Percentiles rank a stretch among this genome's conserved stretches.
phyloP scores from a whole-genome alignment of 305 asterid genomes.

The Fraxinus velutina region DNA sequence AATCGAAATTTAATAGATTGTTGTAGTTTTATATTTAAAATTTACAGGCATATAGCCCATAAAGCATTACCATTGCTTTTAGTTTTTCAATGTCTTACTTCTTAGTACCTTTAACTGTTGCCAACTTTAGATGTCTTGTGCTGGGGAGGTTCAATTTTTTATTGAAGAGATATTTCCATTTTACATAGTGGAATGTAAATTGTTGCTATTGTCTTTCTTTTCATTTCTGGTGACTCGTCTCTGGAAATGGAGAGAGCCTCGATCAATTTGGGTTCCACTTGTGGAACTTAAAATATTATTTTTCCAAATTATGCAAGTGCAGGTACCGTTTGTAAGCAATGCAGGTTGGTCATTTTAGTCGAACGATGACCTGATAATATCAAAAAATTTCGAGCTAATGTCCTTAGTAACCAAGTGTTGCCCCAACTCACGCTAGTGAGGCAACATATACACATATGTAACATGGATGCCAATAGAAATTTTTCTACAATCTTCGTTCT shows the following conservation, averaged over 20 bases:
- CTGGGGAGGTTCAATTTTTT: not conserved
- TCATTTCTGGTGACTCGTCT: not conserved
- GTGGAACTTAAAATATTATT: not conserved
- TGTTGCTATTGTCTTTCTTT: not conserved
- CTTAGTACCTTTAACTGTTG: not conserved
- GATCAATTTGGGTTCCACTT: not conserved
- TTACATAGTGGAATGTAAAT: not conserved
- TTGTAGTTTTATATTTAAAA: conserved; percentile 2
- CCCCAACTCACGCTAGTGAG: not conserved
- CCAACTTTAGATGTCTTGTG: not conserved
- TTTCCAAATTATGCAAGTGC: not conserved
- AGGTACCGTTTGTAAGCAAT: not conserved
- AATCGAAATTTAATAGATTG: conserved; percentile 3
- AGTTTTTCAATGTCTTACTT: not conserved
- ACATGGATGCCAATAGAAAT: not conserved
- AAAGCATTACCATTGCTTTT: not conserved
- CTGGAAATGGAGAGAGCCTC: not conserved
- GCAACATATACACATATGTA: not conserved
- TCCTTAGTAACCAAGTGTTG: not conserved
- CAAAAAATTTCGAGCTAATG: not conserved
- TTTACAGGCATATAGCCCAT: not conserved
- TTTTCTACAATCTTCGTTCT: not conserved
- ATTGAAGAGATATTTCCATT: not conserved
- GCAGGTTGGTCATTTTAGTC: not conserved
- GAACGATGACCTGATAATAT: not conserved